Base-by-base conservation (phyloP, 83 land plant species). In the Isoetes engelmannii region DNA sequence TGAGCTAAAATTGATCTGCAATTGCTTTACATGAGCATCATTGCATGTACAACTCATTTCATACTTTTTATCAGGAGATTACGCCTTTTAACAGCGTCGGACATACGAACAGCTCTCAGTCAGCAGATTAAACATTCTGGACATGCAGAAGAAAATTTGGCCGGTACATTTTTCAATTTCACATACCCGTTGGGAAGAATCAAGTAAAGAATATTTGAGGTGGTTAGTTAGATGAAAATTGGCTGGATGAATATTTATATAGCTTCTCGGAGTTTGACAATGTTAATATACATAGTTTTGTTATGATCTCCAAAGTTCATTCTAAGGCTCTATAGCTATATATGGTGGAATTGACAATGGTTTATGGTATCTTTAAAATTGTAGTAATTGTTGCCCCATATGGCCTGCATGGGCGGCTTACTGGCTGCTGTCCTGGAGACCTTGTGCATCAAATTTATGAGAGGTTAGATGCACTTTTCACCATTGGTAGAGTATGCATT, bases 351-450 rank as follows among this genome's bases (percentile, higher is more conserved):
- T 21, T 47, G 45, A 21, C 21, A 56, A 37, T 61, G 15, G 53
- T 21, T 72, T 45, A 18, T 53, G 4, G 5, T 37, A 7, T 72
- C 15, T 68, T 15, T 28, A 54, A 45, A 12, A 10, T 5, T 71
- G 70, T 86, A 93, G 98, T 87, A 62, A 69, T 90, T 51, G 96
- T 93, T 61, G 82, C 98, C 65, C 98, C 98, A 51, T 79, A 85
- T 83, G 98, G 98, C 18, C 81, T 90, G 84, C 79, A 79, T 65
- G 98, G 98, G 47, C 78, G 80, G 74, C 82, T 90, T n/a, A 81
- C 88, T 70, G 96, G 98, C 42, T 90, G 88, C 73, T 87, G 86
- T 67, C 86, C 92, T 15, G 71, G 79, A 72, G 90, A 93, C 81
- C 79, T 93, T 45, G 91, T 88, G 67, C 85, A 80, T 45, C 86